Base-by-base conservation (phyloP, 176 grass and related monocot species). In the Hyparrhenia diplandra region DNA sequence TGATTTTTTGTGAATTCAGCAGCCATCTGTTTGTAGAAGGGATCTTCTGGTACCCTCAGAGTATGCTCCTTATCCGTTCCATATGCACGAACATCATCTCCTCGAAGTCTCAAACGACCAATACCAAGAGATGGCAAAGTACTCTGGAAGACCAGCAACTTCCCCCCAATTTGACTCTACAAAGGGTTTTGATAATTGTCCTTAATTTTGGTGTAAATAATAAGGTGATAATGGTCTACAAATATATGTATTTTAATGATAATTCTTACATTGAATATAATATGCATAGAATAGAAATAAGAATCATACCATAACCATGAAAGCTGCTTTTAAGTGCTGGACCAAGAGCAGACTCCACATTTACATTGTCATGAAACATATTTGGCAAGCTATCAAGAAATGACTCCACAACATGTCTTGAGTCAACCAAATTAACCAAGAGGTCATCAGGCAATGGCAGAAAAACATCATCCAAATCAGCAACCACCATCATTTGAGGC, bases 1-100 rank as follows among this genome's bases (percentile, higher is more conserved):
- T 99, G 90, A 79, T 90, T 90, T 83, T 99, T 99, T 2, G 90
- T 95, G 67, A 99, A 99, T 67, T 99, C 96, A 77, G 93, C 96
- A 69, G 96, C 93, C 96, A 95, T 99, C 68, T 95, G 90, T 90
- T 99, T 99, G 83, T 95, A 99, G 68, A 99, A 99, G 51, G 97
- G 80, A 45, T 99, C 93, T 90, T 95, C 93, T 67, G 93, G 88
- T 75, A 88, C 76, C 79, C 97, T 93, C n/a, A 96, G 80, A 31
- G 64, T 77, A 73, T 93, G 87, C 69, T 99, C 97, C 65, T 99
- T 99, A 29, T 96, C 97, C 32, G 93, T 99, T 78, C 93, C 97
- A 90, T 95, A 99, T 39, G 87, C 86, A 86, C 88, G 86, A 34
- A 89, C 82, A 86, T 99, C 97, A 86, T 96, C 97, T 83, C 97